Base-by-base conservation (phyloP, 2,329 filamentous ascomycete species). In the Paecilomyces sp. region DNA sequence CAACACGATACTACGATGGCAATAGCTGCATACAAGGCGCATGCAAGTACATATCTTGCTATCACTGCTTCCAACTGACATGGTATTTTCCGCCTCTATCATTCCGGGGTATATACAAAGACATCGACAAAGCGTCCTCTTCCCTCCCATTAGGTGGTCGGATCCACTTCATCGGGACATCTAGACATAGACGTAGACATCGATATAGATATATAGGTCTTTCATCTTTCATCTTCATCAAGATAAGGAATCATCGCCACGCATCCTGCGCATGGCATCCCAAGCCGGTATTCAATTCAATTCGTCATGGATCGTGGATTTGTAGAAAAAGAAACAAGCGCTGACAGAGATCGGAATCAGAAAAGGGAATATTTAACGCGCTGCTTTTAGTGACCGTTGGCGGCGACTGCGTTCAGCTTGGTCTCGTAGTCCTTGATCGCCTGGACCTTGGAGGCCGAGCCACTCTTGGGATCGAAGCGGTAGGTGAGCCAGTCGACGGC, bases 401-500 rank as follows among this genome's bases (percentile, higher is more conserved):
- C 54, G 12, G 25, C 22, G 25, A 28, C 25, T 22, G 22, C 22
- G 22, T 24, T 28, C 54, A 72, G 68, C 67, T 78, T 65, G 59
- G 70, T 66, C 70, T 79, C 77, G 59, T 78, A 78, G 60, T 79
- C 74, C 41, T 66, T 67, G 59, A 79, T 79, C 36, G 67, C 79
- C 66, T 79, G 82, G 36, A 81, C 82, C 72, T 86, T 88, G 2
- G 83, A 83, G 25, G 85, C 85, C 67, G 83, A 87, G 56, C 82
- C 81, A 73, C 86, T 88, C 61, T 76, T 77, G 52, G 82, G 79
- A 74, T 95, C 91, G 76, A 94, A 94, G 61, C 85, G 80, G 74
- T 94, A 92, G n/a, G 85, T 88, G 34, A 95, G 73, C 90, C 90
- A 96, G 79, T 95, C 91, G 72, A 82, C 86, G 0, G 86, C 90